Base-by-base conservation (phyloP, 2,329 filamentous ascomycete genomes). In the Cordyceps tenuipes region DNA sequence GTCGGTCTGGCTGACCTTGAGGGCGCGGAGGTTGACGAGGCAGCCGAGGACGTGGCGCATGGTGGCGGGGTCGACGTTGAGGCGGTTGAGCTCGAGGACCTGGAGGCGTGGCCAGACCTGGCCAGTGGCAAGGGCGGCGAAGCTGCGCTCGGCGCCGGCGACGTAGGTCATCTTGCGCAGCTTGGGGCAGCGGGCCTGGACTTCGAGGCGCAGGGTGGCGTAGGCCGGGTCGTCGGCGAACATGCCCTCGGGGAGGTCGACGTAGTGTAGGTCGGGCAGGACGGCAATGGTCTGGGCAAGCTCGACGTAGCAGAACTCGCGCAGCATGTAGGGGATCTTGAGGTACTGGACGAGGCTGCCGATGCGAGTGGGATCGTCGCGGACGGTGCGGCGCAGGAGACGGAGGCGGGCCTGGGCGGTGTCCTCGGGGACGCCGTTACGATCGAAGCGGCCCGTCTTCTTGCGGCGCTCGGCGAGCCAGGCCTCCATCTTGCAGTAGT, bases 321-420 rank as follows among this genome's bases (percentile, higher is more conserved):
- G 86, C 58, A 93, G 87, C 93, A 97, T 97, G 73, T 96, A 97
- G 7, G 93, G 91, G 62, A 91, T 86, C 77, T 96, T 96, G 68
- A 97, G 79, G 67, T 87, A 91, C 68, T 87, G 77, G 5, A 96
- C 90, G 47, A 84, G 77, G 59, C 82, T 77, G 39, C 87, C 91
- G 50, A 96, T 76, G 29, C 81, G 76, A 9, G 80, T 84, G 23
- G 85, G 82, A 63, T 91, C 87, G 54, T 93, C 89, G 63, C 91
- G 85, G 54, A 97, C 84, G 1, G 91, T 91, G 63, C 91, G 85
- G 70, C 88, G 89, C 51, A 97, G 82, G 60, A 96, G 81, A 67
- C 85, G 82, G 55, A 97, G 80, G 36, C 93, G 86, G 63, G 83
- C 82, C 63, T 86, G 83, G 5, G 92, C 86, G 3, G 89, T 85